Evolutionary conservation across 2,329 filamentous ascomycete genomes (phyloP), one percentile per base, ranked within the genome.

Genomic region (Penicillium crustosum): DNA sequence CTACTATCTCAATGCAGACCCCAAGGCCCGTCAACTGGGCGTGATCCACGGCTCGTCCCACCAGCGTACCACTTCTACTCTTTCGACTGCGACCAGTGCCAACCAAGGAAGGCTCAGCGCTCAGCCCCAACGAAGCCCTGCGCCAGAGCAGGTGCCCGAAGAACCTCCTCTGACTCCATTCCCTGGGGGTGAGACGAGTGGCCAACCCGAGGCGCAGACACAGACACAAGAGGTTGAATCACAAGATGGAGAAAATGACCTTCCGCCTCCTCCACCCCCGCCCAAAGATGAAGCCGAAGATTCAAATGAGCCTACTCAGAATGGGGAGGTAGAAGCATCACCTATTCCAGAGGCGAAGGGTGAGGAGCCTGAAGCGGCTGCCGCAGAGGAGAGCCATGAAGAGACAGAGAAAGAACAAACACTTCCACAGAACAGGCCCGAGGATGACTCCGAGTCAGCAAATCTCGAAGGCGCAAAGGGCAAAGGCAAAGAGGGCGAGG

Each of bases 1-100:
- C 66, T 99, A 97, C 77, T 99, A 99, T 75, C 83, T 99, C 33
- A 93, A 97, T 71, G 94, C 93, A 3, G 88, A 90, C 71, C 85
- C 86, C 19, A 84, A 85, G 68, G 74, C 86, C 65, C 77, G 86
- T 55, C 82, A 83, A 56, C 66, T 78, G 29, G 76, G 78, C 7
- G 74, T 69, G 9, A 70, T 73, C n/a, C 71, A 69, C 49, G 67
- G 63, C 45, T 66, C 66, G 31, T 70, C 69, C 49, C 71, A 71
- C 51, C 74, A 74, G 59, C 67, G 70, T 44, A 72, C 71, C 17
- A 63, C 61, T 56, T 71, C 62, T 12, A 68, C 63, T 8, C 41
- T 65, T n/a, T 74, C 73, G 2, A 61, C 65, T 23, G 60, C 67
- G 12, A 70, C 71, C 12, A 63, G 61, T 33, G 59, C 66, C 54